Conservation (phyloP, 352 stramenopile species). For the Phytophthora litchii region DNA sequence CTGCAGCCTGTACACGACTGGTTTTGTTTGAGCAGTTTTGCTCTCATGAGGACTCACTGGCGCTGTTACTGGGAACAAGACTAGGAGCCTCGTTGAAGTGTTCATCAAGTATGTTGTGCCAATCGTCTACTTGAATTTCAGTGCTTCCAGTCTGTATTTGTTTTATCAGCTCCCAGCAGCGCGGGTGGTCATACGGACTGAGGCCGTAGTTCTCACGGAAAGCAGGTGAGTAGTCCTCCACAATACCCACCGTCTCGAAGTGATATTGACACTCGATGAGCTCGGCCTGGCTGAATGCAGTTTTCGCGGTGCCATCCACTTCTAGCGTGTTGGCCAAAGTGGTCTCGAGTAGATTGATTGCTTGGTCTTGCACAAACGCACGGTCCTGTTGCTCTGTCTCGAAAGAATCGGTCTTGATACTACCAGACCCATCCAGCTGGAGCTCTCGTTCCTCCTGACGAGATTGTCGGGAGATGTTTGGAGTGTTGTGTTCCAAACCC, state of each 20-base stretch:
- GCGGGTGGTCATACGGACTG: slow-evolving; percentile 13
- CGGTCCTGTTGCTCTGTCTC: slow-evolving; percentile 24
- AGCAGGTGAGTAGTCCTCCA: slow-evolving; percentile 39
- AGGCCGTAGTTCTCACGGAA: slow-evolving; percentile 39
- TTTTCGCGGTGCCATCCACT: slow-evolving; percentile 31
- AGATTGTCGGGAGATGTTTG: too few species aligned
- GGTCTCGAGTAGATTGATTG: slow-evolving; percentile 24
- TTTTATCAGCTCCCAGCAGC: slow-evolving; percentile 30
- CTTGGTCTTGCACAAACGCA: slow-evolving; percentile 22
- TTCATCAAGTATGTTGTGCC: slow-evolving; percentile 17
- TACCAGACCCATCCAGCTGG: neutral
- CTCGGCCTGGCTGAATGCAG: slow-evolving; percentile 36
- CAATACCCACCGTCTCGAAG: slow-evolving; percentile 18
- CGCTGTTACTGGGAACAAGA: neutral
- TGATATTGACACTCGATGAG: slow-evolving; percentile 44
- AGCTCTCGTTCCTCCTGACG: neutral
- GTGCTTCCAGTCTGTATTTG: slow-evolving; percentile 11
- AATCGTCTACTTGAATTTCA: slow-evolving; percentile 20
- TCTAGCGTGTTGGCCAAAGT: slow-evolving; percentile 17
- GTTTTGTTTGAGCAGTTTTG: neutral
- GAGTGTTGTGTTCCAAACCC: too few species aligned
- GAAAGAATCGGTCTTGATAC: slow-evolving; percentile 1
- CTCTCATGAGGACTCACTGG: slow-evolving; percentile 7
- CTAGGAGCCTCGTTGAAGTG: slow-evolving; percentile 8
- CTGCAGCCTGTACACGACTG: slow-evolving; percentile 18